Evolutionary conservation across 2,329 filamentous ascomycete genomes (phyloP).

Genomic region (Aspergillus neoniger): DNA sequence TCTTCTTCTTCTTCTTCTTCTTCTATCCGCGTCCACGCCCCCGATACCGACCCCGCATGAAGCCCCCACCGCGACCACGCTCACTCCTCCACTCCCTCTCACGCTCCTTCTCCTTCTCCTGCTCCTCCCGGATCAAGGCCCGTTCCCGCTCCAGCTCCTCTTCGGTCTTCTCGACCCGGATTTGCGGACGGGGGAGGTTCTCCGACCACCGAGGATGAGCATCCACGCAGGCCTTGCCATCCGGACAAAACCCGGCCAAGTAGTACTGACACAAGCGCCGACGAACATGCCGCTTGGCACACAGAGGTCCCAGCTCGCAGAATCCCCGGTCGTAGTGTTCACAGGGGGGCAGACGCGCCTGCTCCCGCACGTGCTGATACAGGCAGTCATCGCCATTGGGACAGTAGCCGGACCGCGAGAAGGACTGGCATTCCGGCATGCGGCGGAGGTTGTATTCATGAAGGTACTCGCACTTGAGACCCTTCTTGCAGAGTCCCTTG

Average conservation of each 20-base stretch:
- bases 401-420: conserved; percentile 89
- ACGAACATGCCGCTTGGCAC: conserved; percentile 85
- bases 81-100: conserved; percentile 56
- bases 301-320: conserved; percentile 84
- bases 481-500: conserved; percentile 95
- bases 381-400: conserved; percentile 96
- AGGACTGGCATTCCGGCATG: conserved; percentile 99
- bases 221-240: conserved; percentile 72
- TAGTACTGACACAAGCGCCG: conserved; percentile 81
- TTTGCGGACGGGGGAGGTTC: conserved; percentile 63
- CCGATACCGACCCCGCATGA: conserved; percentile 45
- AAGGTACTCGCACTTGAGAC: conserved; percentile 92
- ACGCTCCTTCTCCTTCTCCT: conserved; percentile 56
- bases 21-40: conserved; percentile 50
- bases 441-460: conserved; percentile 98
- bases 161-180: conserved; percentile 69
- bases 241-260: conserved; percentile 90
- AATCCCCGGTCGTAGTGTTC: conserved; percentile 94
- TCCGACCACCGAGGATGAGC: conserved; percentile 78
- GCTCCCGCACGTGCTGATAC: conserved; percentile 85
- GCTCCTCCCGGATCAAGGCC: conserved; percentile 60
- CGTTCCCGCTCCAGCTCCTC: conserved; percentile 66
- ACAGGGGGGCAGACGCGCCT: conserved; percentile 75
- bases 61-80: conserved; percentile 53
- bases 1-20: neutral